Evolutionary conservation across 192 early-diverging fungal species (phyloP).

Genomic region (Backusella mclennaniae): DNA sequence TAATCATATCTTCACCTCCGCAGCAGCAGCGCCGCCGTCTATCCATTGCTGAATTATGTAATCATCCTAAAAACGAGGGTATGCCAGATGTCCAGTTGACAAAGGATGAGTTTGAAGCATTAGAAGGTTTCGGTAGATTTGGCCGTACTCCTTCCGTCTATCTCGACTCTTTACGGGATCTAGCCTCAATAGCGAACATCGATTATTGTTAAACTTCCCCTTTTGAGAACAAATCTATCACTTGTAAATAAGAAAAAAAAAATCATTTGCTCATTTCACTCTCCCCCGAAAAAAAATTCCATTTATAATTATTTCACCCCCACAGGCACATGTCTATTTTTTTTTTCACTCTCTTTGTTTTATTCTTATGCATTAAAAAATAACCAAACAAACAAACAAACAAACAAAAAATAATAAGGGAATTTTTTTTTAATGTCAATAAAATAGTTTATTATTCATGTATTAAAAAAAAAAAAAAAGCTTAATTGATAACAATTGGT

Average conservation of each 20-base stretch:
- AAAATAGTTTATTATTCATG: neutral
- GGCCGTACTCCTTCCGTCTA: constrained; percentile 7
- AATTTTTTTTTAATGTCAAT: neutral
- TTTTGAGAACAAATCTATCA: constrained; percentile 14
- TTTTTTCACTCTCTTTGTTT: neutral
- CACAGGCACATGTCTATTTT: neutral
- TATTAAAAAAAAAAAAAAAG: neutral
- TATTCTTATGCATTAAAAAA: neutral
- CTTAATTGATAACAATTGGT: neutral
- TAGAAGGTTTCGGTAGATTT: constrained; percentile 35
- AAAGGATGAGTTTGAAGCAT: constrained; percentile 37
- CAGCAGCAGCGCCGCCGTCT: constrained; percentile 5
- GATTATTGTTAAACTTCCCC: constrained; percentile 1
- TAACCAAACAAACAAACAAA: constrained; percentile 5
- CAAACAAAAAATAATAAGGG: neutral
- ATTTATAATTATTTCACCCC: neutral
- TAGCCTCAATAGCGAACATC: constrained; percentile 3
- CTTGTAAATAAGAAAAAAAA: constrained; percentile 15
- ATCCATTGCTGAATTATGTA: constrained; percentile 32
- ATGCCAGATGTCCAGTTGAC: constrained; percentile 20
- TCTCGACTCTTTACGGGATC: constrained; percentile 6
- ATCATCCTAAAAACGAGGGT: constrained; percentile 15
- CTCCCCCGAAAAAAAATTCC: neutral
- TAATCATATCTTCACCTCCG: neutral
- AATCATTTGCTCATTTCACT: neutral